These are phyloP conservation scores for Pseudocercospora vitis DNA, from an alignment of 2,329 filamentous ascomycete species.

Conservation along the genomic window DNA sequence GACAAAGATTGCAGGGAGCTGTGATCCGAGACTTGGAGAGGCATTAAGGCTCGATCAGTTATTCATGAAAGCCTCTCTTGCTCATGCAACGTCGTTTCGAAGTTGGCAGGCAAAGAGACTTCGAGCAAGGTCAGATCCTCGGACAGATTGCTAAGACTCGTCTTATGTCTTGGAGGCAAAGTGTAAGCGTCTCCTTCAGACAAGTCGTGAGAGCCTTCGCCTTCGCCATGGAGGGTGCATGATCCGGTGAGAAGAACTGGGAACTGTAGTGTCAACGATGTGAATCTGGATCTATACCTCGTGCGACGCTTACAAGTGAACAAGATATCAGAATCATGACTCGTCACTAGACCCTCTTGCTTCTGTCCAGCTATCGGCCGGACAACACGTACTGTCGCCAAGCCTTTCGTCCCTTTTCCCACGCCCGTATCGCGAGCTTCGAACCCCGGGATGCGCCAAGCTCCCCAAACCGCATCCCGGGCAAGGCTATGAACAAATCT, in stretches of 20 bases:
- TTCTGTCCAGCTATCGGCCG: constrained; percentile 1
- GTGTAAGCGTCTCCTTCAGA: constrained; percentile 20
- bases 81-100: constrained; percentile 10
- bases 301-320: constrained; percentile 19
- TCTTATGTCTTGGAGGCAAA: constrained; percentile 12
- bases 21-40: no score
- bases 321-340: constrained; percentile 18
- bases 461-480: constrained; percentile 14
- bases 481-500: constrained; percentile 16
- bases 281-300: no score
- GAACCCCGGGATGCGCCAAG: constrained; percentile 18
- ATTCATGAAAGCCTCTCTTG: not conserved
- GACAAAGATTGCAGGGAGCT: no score
- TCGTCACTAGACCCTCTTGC: constrained; percentile 1
- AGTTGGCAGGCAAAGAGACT: constrained; percentile 17
- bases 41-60: no score
- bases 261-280: not conserved
- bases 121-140: constrained; percentile 18
- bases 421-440: constrained; percentile 18
- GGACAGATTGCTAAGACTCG: constrained; percentile 10
- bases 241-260: constrained; percentile 18
- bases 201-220: constrained; percentile 5
- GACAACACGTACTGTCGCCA: constrained; percentile 15
- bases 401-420: constrained; percentile 13
- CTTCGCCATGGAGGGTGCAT: constrained; percentile 13